phyloP scores from a whole-genome alignment of 75 land plant genomes.

The Pinus albicaulis region DNA sequence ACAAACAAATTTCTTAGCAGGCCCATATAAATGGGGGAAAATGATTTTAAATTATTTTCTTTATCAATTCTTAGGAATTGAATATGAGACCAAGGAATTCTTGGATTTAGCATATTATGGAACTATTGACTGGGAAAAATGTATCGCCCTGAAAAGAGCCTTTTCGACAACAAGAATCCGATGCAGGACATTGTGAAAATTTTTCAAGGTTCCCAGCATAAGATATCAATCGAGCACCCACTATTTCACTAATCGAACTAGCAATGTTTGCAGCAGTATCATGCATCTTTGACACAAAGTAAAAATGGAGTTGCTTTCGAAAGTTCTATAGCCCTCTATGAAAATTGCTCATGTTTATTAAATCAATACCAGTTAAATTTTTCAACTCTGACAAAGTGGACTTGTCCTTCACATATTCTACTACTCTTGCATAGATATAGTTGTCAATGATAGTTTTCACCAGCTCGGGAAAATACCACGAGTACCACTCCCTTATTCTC shows the following conservation, averaged over 20 bases:
- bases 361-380: too few relatives aligned
- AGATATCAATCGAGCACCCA: constrained; percentile 98
- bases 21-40: too few relatives aligned
- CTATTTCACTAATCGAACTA: constrained; percentile 91
- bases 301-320: too few relatives aligned
- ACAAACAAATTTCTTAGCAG: too few relatives aligned
- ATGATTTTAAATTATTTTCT: too few relatives aligned
- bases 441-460: constrained; percentile 94
- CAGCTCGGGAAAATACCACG: constrained; percentile 96
- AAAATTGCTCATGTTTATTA: too few relatives aligned
- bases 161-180: constrained; percentile 99
- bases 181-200: constrained; percentile 87
- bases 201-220: constrained; percentile 55
- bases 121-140: too few relatives aligned
- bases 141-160: constrained; percentile 85
- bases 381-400: constrained; percentile 60
- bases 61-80: too few relatives aligned
- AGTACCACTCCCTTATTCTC: constrained; percentile 83
- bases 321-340: too few relatives aligned
- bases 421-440: constrained; percentile 82
- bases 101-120: too few relatives aligned
- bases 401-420: constrained; percentile 76
- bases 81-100: too few relatives aligned
- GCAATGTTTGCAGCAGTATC: constrained; percentile 96
- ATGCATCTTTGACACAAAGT: constrained; percentile 60